Percentiles rank a stretch among this genome's conserved stretches.
phyloP scores from a whole-genome alignment of 2,329 filamentous ascomycete species.

The Xylariomycetidae sp. region DNA sequence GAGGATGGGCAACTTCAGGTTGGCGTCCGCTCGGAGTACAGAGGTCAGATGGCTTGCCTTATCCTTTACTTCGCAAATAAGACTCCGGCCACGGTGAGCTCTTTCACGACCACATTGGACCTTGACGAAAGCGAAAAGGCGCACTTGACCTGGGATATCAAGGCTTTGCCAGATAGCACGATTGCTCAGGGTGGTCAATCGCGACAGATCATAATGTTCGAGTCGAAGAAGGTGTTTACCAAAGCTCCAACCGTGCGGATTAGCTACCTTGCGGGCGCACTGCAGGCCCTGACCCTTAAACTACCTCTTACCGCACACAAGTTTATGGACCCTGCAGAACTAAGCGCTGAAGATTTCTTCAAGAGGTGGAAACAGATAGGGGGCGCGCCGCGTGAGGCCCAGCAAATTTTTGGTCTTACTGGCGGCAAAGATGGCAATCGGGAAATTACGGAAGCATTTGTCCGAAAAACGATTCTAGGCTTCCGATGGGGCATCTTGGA shows the following conservation, averaged over 20 bases:
- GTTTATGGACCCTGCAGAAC: constrained; percentile 90
- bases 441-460: constrained; percentile 66
- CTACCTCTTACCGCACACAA: constrained; percentile 87
- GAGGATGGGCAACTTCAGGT: constrained; percentile 94
- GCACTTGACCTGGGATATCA: constrained; percentile 78
- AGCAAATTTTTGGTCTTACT: constrained; percentile 73
- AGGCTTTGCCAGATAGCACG: constrained; percentile 79
- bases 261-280: constrained; percentile 86
- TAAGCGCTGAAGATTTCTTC: constrained; percentile 92
- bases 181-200: constrained; percentile 72
- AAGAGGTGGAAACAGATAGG: constrained; percentile 99
- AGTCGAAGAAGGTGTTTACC: constrained; percentile 74
- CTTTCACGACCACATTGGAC: constrained; percentile 91
- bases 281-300: constrained; percentile 89
- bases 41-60: constrained; percentile 89
- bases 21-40: constrained; percentile 88
- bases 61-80: constrained; percentile 98
- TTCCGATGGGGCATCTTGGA: constrained; percentile 87
- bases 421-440: constrained; percentile 49
- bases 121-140: constrained; percentile 63
- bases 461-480: constrained; percentile 69
- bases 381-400: constrained; percentile 77
- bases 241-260: constrained; percentile 88
- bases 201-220: constrained; percentile 93
- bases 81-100: constrained; percentile 75